Base-by-base conservation (phyloP, 306 rosid species). In the Castanea crenata region DNA sequence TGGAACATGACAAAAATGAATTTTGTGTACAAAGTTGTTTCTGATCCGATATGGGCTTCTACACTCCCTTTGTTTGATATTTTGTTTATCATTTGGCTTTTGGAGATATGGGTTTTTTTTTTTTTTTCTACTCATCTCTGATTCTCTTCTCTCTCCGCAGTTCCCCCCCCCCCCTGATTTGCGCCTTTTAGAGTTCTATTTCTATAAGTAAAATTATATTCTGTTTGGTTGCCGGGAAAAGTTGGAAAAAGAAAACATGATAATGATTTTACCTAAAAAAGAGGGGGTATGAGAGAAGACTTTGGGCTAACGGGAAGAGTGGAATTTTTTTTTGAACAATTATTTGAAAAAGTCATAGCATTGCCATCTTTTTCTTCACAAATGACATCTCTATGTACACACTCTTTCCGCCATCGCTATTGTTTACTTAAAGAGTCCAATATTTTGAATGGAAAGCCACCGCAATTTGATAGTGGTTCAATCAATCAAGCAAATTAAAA, bases 351-450 rank as follows among this genome's bases (percentile, higher is more conserved):
- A 78, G 83, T 84, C 77, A 78, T 85, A 55, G 68, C 27, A 3
- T 18, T 38, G 76, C 81, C 82, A 19, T 18, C 29, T 59, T 84
- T 89, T 85, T 87, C 91, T 67, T 64, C 21, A 75, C 80, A 19
- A 38, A 79, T 78, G 85, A 78, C 86, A 67, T 51, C 34, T 69
- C 76, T 13, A 32, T 21, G 23, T 21, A 21, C 23, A 21, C 23
- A 21, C 23, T 21, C 23, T 21, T 21, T 21, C 23, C 23, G 23
- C 23, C 23, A 21, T 21, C 23, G 23, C 23, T 21, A 21, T 21
- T 21, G 23, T 21, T 21, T 21, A 21, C 23, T 21, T 21, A 21
- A 21, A 21, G 44, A 76, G 69, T 71, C 46, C 64, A 88, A 73
- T 54, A 52, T 29, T 32, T 79, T 57, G 71, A 84, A 80, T 76